Conservation (phyloP, 2,329 filamentous ascomycete genomes). For the Pyricularia pennisetigena region DNA sequence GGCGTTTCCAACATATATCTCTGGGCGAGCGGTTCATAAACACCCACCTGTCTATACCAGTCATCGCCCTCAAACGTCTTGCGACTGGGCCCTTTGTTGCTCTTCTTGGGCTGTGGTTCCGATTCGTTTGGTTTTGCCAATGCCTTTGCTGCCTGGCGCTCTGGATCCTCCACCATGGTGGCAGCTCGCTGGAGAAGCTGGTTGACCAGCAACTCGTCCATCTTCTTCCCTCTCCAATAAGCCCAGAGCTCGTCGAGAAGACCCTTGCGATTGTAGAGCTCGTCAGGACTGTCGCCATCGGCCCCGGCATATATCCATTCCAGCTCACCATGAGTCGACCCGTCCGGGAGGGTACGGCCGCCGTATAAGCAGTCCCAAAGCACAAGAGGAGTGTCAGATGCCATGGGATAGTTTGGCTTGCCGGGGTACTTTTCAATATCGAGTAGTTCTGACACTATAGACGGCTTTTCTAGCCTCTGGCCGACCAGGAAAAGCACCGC, state of each 20-base stretch:
- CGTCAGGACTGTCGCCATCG: constrained; percentile 31
- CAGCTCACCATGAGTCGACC: constrained; percentile 36
- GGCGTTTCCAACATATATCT: constrained; percentile 37
- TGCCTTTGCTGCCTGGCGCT: constrained; percentile 2
- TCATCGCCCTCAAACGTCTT: constrained; percentile 47
- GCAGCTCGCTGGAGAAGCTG: constrained; percentile 58
- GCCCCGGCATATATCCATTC: constrained; percentile 76
- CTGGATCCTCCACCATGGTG: constrained; percentile 23
- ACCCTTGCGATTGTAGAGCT: constrained; percentile 55
- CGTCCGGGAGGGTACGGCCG: constrained; percentile 13
- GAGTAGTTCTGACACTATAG: constrained; percentile 63
- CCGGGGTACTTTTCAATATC: constrained; percentile 61
- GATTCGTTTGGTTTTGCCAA: constrained; percentile 19
- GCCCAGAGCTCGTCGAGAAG: constrained; percentile 72
- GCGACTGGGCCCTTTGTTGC: constrained; percentile 18
- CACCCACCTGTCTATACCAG: constrained; percentile 35
- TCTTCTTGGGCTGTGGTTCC: constrained; percentile 28
- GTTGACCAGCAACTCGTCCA: constrained; percentile 78
- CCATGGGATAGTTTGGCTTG: constrained; percentile 85
- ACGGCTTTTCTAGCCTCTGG: constrained; percentile 72
- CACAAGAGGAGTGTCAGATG: constrained; percentile 79
- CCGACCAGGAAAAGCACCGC: constrained; percentile 84
- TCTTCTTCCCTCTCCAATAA: constrained; percentile 73
- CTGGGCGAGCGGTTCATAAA: constrained; percentile 45
- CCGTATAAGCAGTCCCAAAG: constrained; percentile 96